phyloP scores from a whole-genome alignment of 2,329 filamentous ascomycete genomes.

The Xylaria sp. region DNA sequence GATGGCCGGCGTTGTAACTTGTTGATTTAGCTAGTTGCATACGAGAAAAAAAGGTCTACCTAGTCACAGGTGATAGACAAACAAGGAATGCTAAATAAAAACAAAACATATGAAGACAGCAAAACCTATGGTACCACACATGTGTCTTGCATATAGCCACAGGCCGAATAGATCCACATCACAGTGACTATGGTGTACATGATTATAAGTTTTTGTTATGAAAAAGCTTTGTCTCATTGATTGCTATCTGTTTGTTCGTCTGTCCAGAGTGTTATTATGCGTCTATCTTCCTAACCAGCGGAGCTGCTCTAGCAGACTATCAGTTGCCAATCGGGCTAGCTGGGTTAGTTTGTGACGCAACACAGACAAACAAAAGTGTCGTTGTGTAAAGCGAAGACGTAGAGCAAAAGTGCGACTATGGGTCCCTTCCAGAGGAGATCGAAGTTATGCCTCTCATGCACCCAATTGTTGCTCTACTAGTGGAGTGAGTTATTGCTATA shows the following conservation, averaged over 20 bases:
- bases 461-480: conserved; percentile 14
- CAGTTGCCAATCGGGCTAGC: conserved; percentile 2
- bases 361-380: conserved; percentile 9
- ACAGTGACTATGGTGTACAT: not conserved
- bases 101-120: not conserved
- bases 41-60: conserved; percentile 7
- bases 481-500: conserved; percentile 12
- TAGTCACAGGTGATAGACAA: not conserved
- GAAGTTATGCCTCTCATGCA: not conserved
- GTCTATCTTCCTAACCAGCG: conserved; percentile 17
- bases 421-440: conserved; percentile 16
- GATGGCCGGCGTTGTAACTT: not conserved
- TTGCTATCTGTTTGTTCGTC: conserved; percentile 26
- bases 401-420: conserved; percentile 14
- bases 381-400: conserved; percentile 26
- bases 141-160: not conserved
- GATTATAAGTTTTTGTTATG: conserved; percentile 1
- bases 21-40: not conserved
- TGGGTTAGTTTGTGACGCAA: conserved; percentile 10
- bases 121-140: not conserved
- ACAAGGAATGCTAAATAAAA: no score
- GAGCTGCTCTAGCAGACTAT: conserved; percentile 13
- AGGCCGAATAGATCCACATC: not conserved
- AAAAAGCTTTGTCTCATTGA: conserved; percentile 30
- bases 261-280: conserved; percentile 27